Evolutionary conservation across 352 stramenopile species (phyloP).

Genomic region (Blastocystis sp.): DNA sequence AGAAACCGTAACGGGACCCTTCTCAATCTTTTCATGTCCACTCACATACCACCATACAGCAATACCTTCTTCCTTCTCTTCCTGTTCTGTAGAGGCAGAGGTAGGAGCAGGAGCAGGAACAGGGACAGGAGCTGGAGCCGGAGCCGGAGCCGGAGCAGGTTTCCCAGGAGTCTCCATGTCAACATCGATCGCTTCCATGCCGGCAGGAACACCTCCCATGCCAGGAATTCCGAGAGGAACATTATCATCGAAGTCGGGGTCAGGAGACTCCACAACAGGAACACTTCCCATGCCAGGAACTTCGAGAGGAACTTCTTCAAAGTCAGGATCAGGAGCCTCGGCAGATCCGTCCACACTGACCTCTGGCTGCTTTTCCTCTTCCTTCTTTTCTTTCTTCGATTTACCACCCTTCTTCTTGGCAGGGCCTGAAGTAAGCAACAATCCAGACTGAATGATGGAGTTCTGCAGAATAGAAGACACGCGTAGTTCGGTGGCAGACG

Average conservation of each 20-base stretch:
- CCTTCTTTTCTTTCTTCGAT: not conserved
- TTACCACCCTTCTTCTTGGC: constrained; percentile 22
- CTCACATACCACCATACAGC: constrained; percentile 43
- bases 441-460: constrained; percentile 42
- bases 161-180: not conserved
- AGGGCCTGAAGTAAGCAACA: constrained; percentile 40
- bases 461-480: constrained; percentile 58
- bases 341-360: not conserved
- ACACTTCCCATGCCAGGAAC: not conserved
- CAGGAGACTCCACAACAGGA: not conserved
- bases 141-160: not conserved
- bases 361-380: not conserved
- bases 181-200: not conserved
- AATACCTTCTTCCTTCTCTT: constrained; percentile 47
- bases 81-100: not conserved
- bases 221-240: constrained; percentile 17
- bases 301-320: not conserved
- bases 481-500: constrained; percentile 24
- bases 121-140: not conserved
- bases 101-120: not conserved
- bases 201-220: not conserved
- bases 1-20: constrained; percentile 62
- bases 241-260: constrained; percentile 44
- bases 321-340: not conserved
- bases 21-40: constrained; percentile 61